Evolutionary conservation across 352 stramenopile species (phyloP).

Genomic region (Phytophthora kernoviae): DNA sequence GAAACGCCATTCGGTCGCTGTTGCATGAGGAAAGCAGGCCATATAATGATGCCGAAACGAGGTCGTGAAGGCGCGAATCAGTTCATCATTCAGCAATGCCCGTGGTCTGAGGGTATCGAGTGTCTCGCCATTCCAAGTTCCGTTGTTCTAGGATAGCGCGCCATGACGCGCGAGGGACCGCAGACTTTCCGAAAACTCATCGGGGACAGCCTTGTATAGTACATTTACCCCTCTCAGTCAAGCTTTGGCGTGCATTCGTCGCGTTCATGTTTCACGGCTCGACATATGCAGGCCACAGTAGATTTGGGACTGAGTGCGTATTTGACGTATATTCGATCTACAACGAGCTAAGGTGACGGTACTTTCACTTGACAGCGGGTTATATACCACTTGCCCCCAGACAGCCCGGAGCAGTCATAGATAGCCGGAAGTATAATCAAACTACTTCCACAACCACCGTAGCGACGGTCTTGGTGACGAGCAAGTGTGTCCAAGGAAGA

Average conservation of each 20-base stretch:
- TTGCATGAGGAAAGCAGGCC: neutral
- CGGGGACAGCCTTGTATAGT: neutral
- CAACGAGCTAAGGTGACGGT: too few species aligned
- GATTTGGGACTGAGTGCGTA: too few species aligned
- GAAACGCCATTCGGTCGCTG: neutral
- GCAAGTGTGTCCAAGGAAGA: too few species aligned
- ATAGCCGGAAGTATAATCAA: too few species aligned
- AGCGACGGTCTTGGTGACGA: too few species aligned
- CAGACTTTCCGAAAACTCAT: neutral
- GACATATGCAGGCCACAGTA: too few species aligned
- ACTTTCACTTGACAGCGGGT: too few species aligned
- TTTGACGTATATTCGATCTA: too few species aligned
- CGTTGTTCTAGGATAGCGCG: neutral
- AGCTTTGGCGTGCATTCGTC: conserved; percentile 6
- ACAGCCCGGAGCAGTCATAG: too few species aligned
- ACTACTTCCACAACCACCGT: too few species aligned
- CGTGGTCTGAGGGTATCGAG: neutral
- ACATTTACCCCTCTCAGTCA: neutral
- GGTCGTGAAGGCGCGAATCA: neutral
- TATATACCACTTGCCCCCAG: too few species aligned
- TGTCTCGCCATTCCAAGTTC: neutral
- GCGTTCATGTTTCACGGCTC: too few species aligned
- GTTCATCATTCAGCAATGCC: neutral
- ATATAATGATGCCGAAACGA: neutral
- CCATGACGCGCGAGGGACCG: neutral